These are phyloP conservation scores for Nannochloropsis granulata DNA, from an alignment of 108 stramenopile genomes.

Conservation along the genomic window DNA sequence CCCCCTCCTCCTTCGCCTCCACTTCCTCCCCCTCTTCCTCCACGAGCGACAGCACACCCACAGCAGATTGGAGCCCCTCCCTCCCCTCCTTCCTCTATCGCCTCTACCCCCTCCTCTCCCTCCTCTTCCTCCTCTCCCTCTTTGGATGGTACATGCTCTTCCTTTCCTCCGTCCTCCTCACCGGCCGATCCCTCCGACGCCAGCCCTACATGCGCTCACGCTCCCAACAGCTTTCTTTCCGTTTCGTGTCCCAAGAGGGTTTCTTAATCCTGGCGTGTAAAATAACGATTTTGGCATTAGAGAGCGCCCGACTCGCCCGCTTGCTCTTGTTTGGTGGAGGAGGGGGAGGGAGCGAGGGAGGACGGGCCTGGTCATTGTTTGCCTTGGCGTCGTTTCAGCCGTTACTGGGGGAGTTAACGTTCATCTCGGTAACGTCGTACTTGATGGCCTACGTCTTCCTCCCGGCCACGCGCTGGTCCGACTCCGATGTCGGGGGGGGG, in stretches of 20 bases:
- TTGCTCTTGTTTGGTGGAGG: not conserved
- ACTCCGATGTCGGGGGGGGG: not conserved
- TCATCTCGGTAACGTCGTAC: slow-evolving; percentile 4
- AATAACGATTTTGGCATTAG: not conserved
- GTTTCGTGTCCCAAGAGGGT: slow-evolving; percentile 7
- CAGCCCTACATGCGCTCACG: slow-evolving; percentile 20
- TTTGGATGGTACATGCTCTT: not conserved
- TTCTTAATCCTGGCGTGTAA: not conserved
- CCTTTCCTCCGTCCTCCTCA: not conserved
- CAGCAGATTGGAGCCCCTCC: not conserved
- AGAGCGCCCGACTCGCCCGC: not conserved
- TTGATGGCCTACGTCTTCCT: slow-evolving; percentile 7
- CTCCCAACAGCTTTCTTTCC: slow-evolving; percentile 20
- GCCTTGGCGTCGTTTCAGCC: not conserved
- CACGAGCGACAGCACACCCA: not conserved
- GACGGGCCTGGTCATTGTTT: not conserved
- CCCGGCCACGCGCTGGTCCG: not conserved
- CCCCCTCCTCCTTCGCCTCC: not conserved
- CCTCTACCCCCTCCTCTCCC: not conserved
- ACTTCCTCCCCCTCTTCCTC: not conserved
- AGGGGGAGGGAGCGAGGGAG: not conserved
- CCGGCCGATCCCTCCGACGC: slow-evolving; percentile 8
- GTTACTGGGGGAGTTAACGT: slow-evolving; percentile 8
- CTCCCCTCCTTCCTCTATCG: not conserved
- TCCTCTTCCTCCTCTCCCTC: not conserved